phyloP scores from a whole-genome alignment of 2,329 filamentous ascomycete genomes.

The Daldinia eschscholtzii region DNA sequence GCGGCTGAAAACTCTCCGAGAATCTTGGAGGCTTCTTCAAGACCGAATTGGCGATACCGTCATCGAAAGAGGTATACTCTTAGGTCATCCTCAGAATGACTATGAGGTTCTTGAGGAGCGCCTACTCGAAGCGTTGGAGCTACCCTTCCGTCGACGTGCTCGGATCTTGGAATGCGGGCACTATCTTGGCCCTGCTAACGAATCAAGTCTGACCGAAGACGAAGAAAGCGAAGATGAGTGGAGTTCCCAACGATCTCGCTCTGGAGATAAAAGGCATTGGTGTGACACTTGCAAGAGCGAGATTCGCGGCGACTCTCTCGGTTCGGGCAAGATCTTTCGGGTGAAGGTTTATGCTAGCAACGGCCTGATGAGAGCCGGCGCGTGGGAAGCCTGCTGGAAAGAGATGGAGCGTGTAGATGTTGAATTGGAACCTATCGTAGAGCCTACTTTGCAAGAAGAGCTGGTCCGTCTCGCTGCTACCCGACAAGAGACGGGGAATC shows the following conservation, averaged over 20 bases:
- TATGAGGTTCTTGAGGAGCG: conserved; percentile 85
- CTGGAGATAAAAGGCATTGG: conserved; percentile 63
- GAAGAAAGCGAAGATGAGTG: conserved; percentile 63
- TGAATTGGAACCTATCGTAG: conserved; percentile 83
- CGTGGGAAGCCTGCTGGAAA: conserved; percentile 93
- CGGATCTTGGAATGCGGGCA: conserved; percentile 82
- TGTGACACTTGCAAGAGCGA: conserved; percentile 68
- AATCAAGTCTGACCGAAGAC: conserved; percentile 58
- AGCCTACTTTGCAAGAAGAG: conserved; percentile 68
- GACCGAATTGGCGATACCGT: conserved; percentile 80
- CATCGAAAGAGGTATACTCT: conserved; percentile 77
- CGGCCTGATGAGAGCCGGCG: conserved; percentile 89
- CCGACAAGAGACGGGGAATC: conserved; percentile 56
- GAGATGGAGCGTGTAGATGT: conserved; percentile 99
- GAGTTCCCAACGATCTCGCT: conserved; percentile 51
- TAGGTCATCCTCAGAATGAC: conserved; percentile 83
- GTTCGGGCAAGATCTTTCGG: conserved; percentile 72
- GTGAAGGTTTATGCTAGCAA: conserved; percentile 96
- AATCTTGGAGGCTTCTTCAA: conserved; percentile 75
- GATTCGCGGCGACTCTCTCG: conserved; percentile 67
- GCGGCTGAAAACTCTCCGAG: conserved; percentile 65
- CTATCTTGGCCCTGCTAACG: conserved; percentile 74
- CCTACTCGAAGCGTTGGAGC: conserved; percentile 78
- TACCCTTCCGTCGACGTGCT: conserved; percentile 73
- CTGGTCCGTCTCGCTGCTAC: conserved; percentile 67